Conservation (phyloP, 1,139 yeast genomes). For the Geotrichum bryndzae region DNA sequence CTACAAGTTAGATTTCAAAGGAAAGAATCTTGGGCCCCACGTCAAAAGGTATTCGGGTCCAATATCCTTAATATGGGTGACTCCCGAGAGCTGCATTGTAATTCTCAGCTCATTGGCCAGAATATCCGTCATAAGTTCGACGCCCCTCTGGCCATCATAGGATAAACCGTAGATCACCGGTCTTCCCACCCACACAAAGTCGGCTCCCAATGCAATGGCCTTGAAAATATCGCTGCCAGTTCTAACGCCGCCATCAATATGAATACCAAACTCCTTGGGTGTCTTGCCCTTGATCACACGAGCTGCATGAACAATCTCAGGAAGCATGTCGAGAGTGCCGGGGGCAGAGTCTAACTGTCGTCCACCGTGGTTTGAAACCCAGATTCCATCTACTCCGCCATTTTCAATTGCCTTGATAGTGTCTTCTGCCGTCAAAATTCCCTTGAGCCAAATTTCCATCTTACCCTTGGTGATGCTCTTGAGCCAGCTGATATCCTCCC, state of each 20-base stretch:
- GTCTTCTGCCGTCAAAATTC: constrained; percentile 13
- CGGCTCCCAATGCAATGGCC: constrained; percentile 12
- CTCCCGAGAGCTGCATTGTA: constrained; percentile 14
- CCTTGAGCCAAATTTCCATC: constrained; percentile 12
- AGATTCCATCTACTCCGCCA: constrained; percentile 13
- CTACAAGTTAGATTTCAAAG: constrained; percentile 5
- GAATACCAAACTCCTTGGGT: constrained; percentile 5
- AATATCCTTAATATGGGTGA: constrained; percentile 3
- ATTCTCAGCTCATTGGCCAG: constrained; percentile 10
- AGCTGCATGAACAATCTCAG: constrained; percentile 14
- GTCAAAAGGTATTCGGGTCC: constrained; percentile 5
- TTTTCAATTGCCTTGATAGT: constrained; percentile 11
- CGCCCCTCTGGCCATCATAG: constrained; percentile 12
- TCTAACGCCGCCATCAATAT: constrained; percentile 14
- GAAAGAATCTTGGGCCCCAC: constrained; percentile 1
- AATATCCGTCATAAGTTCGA: constrained; percentile 10
- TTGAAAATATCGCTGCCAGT: constrained; percentile 13
- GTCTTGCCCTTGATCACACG: constrained; percentile 1
- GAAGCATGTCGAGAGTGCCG: constrained; percentile 14
- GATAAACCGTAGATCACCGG: constrained; percentile 14
- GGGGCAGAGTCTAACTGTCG: constrained; percentile 12
- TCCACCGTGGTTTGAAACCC: constrained; percentile 16
- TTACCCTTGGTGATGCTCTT: constrained; percentile 6
- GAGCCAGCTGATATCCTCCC: constrained; percentile 12
- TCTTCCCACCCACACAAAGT: constrained; percentile 14